Percentiles rank a stretch among this genome's conserved stretches.
Conservation (phyloP, 2,329 filamentous ascomycete species). For the Talaromyces sp. region DNA sequence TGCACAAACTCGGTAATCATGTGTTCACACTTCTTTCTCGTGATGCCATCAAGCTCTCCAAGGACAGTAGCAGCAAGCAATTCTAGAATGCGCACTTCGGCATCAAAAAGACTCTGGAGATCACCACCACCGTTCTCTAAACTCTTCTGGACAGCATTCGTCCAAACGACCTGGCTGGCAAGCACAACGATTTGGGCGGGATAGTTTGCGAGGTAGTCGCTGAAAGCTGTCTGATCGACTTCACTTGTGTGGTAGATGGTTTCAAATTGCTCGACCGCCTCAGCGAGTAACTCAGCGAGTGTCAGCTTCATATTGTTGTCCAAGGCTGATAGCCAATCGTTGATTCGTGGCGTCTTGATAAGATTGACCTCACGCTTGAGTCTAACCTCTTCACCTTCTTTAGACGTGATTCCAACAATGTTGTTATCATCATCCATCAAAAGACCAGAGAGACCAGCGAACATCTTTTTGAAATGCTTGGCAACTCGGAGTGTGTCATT, state of each 20-base stretch:
- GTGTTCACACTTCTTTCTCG: slow-evolving; percentile 95
- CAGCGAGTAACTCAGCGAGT: slow-evolving; percentile 82
- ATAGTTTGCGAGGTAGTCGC: slow-evolving; percentile 76
- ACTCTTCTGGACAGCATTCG: slow-evolving; percentile 76
- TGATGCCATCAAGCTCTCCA: slow-evolving; percentile 80
- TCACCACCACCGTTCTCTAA: slow-evolving; percentile 69
- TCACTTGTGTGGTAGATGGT: slow-evolving; percentile 70
- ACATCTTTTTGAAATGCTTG: slow-evolving; percentile 99
- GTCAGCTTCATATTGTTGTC: slow-evolving; percentile 93
- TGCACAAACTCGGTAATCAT: slow-evolving; percentile 99
- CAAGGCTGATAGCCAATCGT: slow-evolving; percentile 94
- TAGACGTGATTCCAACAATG: slow-evolving; percentile 90
- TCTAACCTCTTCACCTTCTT: slow-evolving; percentile 84
- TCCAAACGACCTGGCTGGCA: slow-evolving; percentile 92
- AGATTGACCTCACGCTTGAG: slow-evolving; percentile 90
- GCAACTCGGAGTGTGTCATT: slow-evolving; percentile 94
- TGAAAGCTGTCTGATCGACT: slow-evolving; percentile 69
- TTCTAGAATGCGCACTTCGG: slow-evolving; percentile 79
- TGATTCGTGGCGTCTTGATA: slow-evolving; percentile 91
- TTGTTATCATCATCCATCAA: slow-evolving; percentile 86
- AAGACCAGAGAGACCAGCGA: slow-evolving; percentile 88
- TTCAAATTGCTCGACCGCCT: slow-evolving; percentile 80
- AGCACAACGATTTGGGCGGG: slow-evolving; percentile 95
- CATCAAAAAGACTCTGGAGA: slow-evolving; percentile 70
- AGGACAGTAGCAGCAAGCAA: slow-evolving; percentile 86